These are phyloP conservation scores for Ophiostoma fasciatum DNA, from an alignment of 2,329 filamentous ascomycete genomes.

Conservation along the genomic window DNA sequence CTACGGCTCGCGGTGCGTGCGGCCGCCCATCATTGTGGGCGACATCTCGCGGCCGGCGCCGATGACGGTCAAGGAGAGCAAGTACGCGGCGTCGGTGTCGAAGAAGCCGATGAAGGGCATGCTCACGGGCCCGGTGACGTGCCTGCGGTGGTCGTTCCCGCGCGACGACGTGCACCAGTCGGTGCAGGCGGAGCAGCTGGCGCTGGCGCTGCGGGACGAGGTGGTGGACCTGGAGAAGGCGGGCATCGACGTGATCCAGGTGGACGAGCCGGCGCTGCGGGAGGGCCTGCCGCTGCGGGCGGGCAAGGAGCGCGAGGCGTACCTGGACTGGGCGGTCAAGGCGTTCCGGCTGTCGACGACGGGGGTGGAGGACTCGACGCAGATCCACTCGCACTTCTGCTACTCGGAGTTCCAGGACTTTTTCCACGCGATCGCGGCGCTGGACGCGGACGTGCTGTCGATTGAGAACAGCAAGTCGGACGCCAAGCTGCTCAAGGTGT, in stretches of 20 bases:
- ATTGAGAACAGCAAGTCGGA: slow-evolving; percentile 99
- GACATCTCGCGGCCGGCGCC: slow-evolving; percentile 92
- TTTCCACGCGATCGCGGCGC: slow-evolving; percentile 97
- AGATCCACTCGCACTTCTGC: slow-evolving; percentile 99
- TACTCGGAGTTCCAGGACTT: slow-evolving; percentile 99
- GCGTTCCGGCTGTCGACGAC: slow-evolving; percentile 93
- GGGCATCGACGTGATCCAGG: slow-evolving; percentile 95
- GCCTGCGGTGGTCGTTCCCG: slow-evolving; percentile 98
- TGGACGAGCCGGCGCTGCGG: slow-evolving; percentile 97
- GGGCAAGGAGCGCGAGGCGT: slow-evolving; percentile 89
- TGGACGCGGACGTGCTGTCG: slow-evolving; percentile 94
- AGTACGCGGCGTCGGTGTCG: slow-evolving; percentile 91
- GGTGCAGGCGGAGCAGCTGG: slow-evolving; percentile 95
- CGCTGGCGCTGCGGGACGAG: slow-evolving; percentile 94
- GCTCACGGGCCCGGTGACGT: slow-evolving; percentile 98
- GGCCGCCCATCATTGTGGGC: slow-evolving; percentile 95
- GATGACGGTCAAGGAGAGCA: slow-evolving; percentile 99
- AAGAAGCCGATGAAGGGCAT: slow-evolving; percentile 99
- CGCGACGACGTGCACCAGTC: slow-evolving; percentile 99
- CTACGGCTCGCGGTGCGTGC: slow-evolving; percentile 96
- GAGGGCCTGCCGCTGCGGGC: slow-evolving; percentile 95
- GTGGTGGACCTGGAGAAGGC: slow-evolving; percentile 95
- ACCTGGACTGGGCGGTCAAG: slow-evolving; percentile 94
- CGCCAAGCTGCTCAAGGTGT: slow-evolving; percentile 97
- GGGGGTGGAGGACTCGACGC: slow-evolving; percentile 86